Evolutionary conservation across 768 basidiomycete species (phyloP), one percentile per base, ranked within the genome.

Genomic region (Kwoniella newhampshirensis): DNA sequence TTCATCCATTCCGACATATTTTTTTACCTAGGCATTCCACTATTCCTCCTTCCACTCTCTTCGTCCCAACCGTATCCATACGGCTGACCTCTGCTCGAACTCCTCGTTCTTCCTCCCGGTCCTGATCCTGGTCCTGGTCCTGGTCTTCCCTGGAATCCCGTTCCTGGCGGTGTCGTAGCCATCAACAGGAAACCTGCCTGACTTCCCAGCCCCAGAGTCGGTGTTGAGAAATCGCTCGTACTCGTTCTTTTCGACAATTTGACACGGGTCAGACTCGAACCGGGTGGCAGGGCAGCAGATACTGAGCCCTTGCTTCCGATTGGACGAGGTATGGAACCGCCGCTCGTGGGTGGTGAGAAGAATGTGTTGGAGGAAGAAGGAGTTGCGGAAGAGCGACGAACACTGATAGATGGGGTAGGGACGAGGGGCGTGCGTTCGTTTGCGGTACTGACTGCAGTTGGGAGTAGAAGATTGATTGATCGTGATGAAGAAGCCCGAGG

Each of bases 181-280:
- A 72, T 32, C 21, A 72, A 46, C 30, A 72, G 47, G 18, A 72
- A 64, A 4, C 70, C 68, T n/a, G 70, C 70, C 36, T 72, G 70
- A 50, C 53, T 60, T 15, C 57, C 57, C 21, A 68, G 37, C 1
- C 67, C 67, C 13, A 69, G 47, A 7, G 64, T 59, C 11, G 64
- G 59, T 0, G 60, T 49, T 13, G 32, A 32, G 32, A 32, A 32
- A 32, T 32, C 32, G 6, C 7, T 32, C 32, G 13, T 6, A 44
- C 8, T 26, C 25, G 41, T 15, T 44, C 30, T 3, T 6, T 13
- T 32, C 7, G 32, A 32, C 32, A 32, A n/a, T 42, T n/a, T 42
- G 40, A 42, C 17, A n/a, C 17, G 40, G 7, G 40, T 42, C 9
- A n/a, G 36, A 37, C 11, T n/a, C 36, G 36, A n/a, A n/a, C 36